Conservation (phyloP, 2,329 filamentous ascomycete species). For the Apiospora koreana region DNA sequence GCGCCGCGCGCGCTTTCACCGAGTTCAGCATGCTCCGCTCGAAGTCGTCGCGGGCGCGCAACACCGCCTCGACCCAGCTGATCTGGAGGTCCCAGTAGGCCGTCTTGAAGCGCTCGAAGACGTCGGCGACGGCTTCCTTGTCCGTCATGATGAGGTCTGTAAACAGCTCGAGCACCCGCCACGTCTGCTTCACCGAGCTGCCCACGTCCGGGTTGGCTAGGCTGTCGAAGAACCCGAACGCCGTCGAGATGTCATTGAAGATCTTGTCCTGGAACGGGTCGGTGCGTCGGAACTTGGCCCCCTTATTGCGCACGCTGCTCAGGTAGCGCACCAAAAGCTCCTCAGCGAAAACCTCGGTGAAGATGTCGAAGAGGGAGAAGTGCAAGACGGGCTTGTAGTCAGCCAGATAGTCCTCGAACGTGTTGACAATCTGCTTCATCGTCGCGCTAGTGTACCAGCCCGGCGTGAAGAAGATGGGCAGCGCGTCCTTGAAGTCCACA, state of each 20-base stretch:
- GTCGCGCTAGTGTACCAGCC: conserved; percentile 85
- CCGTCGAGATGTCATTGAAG: conserved; percentile 86
- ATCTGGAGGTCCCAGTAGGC: conserved; percentile 94
- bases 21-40: conserved; percentile 85
- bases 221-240: conserved; percentile 83
- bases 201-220: conserved; percentile 71
- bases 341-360: conserved; percentile 91
- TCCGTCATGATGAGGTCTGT: conserved; percentile 78
- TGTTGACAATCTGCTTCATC: conserved; percentile 92
- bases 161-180: conserved; percentile 87
- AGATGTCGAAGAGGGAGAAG: conserved; percentile 83
- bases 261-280: conserved; percentile 93
- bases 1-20: conserved; percentile 86
- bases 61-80: conserved; percentile 90
- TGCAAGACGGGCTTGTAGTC: conserved; percentile 87
- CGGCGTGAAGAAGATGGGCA: conserved; percentile 87
- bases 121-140: conserved; percentile 69
- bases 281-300: conserved; percentile 80
- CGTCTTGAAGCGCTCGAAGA: conserved; percentile 81
- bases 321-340: conserved; percentile 88
- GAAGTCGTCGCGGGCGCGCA: conserved; percentile 88
- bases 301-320: conserved; percentile 81
- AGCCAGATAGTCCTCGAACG: conserved; percentile 90
- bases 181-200: conserved; percentile 81
- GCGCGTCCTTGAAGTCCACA: conserved; percentile 82